These are phyloP conservation scores for Mycena venus DNA, from an alignment of 768 basidiomycete species.

Conservation along the genomic window DNA sequence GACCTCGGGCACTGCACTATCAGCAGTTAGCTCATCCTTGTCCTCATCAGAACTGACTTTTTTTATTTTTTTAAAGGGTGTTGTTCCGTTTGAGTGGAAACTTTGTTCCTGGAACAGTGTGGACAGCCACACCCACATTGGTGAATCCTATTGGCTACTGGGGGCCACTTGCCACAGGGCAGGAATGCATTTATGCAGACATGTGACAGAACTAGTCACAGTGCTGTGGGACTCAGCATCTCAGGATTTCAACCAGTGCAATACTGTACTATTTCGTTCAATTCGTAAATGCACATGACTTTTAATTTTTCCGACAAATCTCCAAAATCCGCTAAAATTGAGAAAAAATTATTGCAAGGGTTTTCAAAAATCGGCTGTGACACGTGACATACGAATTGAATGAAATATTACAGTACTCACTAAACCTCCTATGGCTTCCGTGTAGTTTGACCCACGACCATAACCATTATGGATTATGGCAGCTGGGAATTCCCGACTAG, in stretches of 20 bases:
- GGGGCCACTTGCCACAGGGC: background rate
- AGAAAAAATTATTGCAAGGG: no score
- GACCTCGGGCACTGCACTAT: no score
- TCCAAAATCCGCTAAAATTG: no score
- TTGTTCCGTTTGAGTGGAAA: background rate
- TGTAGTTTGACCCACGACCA: background rate
- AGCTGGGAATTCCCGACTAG: background rate
- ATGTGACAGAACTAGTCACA: slow-evolving; percentile 4
- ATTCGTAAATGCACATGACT: no score
- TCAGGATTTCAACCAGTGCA: slow-evolving; percentile 3
- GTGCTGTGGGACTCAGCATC: slow-evolving; percentile 9
- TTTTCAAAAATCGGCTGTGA: no score
- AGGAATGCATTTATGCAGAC: slow-evolving; percentile 15
- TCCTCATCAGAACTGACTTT: background rate
- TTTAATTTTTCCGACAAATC: no score
- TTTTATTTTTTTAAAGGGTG: background rate
- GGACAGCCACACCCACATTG: background rate
- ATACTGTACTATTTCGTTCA: no score
- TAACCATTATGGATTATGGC: background rate
- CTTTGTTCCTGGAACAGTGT: background rate
- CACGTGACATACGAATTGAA: no score
- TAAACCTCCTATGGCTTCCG: background rate
- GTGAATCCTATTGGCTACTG: background rate
- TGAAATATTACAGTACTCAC: no score
- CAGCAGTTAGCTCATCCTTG: no score